These are phyloP conservation scores for Circinella umbellata DNA, from an alignment of 371 early-diverging fungal genomes.

Conservation along the genomic window DNA sequence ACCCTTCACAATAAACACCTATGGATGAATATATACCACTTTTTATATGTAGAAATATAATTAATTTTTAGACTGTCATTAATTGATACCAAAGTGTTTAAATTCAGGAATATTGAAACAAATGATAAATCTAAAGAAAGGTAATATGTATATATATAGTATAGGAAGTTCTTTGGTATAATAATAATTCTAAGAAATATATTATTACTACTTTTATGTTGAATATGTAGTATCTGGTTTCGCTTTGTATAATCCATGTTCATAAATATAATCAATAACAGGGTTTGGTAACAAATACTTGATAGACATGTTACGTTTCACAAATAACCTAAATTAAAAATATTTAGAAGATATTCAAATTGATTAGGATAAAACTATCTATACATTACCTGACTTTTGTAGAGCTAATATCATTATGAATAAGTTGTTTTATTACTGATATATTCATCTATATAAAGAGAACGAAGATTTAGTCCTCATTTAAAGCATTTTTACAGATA, in stretches of 20 bases:
- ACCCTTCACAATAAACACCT: too few relatives aligned
- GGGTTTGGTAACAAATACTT: constrained; percentile 92
- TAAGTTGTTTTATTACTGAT: constrained; percentile 91
- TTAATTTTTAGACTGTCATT: too few relatives aligned
- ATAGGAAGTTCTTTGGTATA: neutral
- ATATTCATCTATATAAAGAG: constrained; percentile 72
- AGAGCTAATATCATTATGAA: constrained; percentile 96
- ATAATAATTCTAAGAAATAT: too few relatives aligned
- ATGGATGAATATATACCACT: too few relatives aligned
- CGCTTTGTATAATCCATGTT: constrained; percentile 70
- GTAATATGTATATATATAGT: too few relatives aligned
- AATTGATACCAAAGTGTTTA: too few relatives aligned
- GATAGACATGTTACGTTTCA: constrained; percentile 93
- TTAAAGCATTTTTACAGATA: neutral
- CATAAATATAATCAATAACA: constrained; percentile 89
- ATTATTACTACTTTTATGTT: neutral
- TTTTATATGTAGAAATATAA: too few relatives aligned
- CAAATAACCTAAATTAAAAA: constrained; percentile 72
- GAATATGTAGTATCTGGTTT: neutral
- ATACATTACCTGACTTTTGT: constrained; percentile 85
- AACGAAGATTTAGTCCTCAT: too few relatives aligned
- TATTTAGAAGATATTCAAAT: too few relatives aligned
- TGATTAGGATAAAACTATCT: neutral
- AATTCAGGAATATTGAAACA: too few relatives aligned
- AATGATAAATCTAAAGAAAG: too few relatives aligned